Base-by-base conservation (phyloP, 2,329 filamentous ascomycete species). In the Sporothrix globosa region DNA sequence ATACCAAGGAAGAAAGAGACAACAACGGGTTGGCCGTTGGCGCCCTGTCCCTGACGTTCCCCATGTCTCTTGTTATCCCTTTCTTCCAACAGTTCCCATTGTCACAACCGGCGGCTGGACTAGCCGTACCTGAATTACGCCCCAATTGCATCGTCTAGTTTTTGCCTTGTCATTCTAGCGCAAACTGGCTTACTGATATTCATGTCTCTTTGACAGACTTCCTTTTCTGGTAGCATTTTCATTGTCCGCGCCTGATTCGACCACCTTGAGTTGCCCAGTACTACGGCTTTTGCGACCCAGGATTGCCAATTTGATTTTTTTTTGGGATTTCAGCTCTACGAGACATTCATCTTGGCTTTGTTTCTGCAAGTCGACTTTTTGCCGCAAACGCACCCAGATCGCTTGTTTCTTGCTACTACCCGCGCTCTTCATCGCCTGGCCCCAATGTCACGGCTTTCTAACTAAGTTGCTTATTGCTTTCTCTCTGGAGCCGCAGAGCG, bases 401-500 rank as follows among this genome's bases (percentile, higher is more conserved):
- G 39, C 9, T 30, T 2, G 30, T 30, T 39, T 50, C 41, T 9
- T 41, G 24, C 67, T 52, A 41, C 21, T 17, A 3, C 68, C 30
- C 4, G 24, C 21, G 30, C 27, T 34, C 30, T 19, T 13, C 14
- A 30, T 41, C 39, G 54, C 58, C 68, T 61, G 70, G 70, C 44
- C 24, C 68, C 72, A 72, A 85, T 86, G 83, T 81, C 77, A 77
- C 73, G 74, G 72, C 75, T 74, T 76, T 74, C 73, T 72, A 71
- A 72, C 72, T 80, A 80, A 48, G 80, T 79, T 81, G 79, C 74
- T 78, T 79, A 78, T 82, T 79, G 75, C 77, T 79, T 67, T 70
- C 54, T 68, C 58, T 80, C 77, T 80, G 77, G 80, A 81, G 83
- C 83, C 82, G 83, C 81, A 78, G 81, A 76, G 83, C 83, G 83